Conservation (phyloP, 345 rosid species). For the Sonneratia caseolaris region DNA sequence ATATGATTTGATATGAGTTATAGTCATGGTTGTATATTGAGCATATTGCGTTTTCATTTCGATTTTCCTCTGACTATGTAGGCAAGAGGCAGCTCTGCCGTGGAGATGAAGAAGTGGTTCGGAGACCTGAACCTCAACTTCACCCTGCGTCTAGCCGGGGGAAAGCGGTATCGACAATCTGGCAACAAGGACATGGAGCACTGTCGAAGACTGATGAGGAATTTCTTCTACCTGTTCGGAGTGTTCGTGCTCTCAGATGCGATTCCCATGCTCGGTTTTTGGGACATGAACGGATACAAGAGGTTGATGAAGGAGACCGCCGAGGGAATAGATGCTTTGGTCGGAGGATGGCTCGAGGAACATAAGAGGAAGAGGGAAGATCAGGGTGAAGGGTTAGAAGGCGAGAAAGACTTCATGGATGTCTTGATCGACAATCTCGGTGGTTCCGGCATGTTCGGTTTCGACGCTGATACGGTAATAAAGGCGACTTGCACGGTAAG, state of each 20-base stretch:
- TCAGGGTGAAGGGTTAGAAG: not conserved
- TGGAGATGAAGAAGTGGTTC: slow-evolving; percentile 34
- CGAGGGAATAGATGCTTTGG: slow-evolving; percentile 20
- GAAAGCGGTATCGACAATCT: slow-evolving; percentile 17
- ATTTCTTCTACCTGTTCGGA: slow-evolving; percentile 19
- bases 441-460: slow-evolving; percentile 3
- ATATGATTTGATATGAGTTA: too few relatives aligned
- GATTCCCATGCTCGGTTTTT: slow-evolving; percentile 28
- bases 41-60: too few relatives aligned
- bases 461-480: slow-evolving; percentile 18
- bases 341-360: slow-evolving; percentile 27
- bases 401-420: slow-evolving; percentile 30
- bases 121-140: slow-evolving; percentile 21
- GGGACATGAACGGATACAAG: slow-evolving; percentile 20
- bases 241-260: slow-evolving; percentile 23
- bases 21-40: too few relatives aligned
- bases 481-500: slow-evolving; percentile 26
- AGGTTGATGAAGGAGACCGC: slow-evolving; percentile 26
- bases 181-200: slow-evolving; percentile 6
- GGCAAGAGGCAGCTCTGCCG: not conserved
- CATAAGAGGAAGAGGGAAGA: slow-evolving; percentile 20
- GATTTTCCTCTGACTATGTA: not conserved
- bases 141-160: slow-evolving; percentile 18
- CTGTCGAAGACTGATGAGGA: slow-evolving; percentile 12
- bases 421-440: slow-evolving; percentile 21